A percentile compares a stretch with the other conserved stretches of the same genome.
phyloP scores from a whole-genome alignment of 805 yeast genomes.

The Teunomyces funiuensis region DNA sequence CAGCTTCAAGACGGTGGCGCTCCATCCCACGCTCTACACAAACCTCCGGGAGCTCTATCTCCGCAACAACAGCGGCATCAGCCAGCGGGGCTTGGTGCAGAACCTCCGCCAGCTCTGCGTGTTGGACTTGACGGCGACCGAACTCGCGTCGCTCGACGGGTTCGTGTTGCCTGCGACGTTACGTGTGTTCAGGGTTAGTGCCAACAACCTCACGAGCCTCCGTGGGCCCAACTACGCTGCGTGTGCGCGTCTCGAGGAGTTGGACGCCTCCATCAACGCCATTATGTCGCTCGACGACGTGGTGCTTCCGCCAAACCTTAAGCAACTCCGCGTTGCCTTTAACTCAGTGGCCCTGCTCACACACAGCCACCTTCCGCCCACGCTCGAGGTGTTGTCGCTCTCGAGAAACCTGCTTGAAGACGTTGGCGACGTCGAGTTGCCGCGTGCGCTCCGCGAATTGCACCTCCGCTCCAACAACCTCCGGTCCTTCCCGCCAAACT shows the following conservation, averaged over 20 bases:
- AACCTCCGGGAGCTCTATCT: slow-evolving; percentile 13
- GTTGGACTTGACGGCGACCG: slow-evolving; percentile 17
- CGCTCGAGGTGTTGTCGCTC: slow-evolving; percentile 15
- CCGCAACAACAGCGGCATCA: slow-evolving; percentile 13
- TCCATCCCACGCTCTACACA: slow-evolving; percentile 8
- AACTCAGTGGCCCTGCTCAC: slow-evolving; percentile 11
- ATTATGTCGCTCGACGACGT: slow-evolving; percentile 10
- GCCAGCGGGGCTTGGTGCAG: slow-evolving; percentile 6
- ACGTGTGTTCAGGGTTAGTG: slow-evolving; percentile 12
- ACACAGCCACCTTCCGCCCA: slow-evolving; percentile 11
- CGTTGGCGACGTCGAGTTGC: slow-evolving; percentile 11
- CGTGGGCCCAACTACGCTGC: slow-evolving; percentile 13
- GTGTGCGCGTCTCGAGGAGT: slow-evolving; percentile 6
- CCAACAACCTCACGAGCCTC: slow-evolving; percentile 15
- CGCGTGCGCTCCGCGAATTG: slow-evolving; percentile 14
- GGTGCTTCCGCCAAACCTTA: slow-evolving; percentile 12
- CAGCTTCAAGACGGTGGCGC: neutral
- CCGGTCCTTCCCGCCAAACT: slow-evolving; percentile 13
- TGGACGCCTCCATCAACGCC: slow-evolving; percentile 17
- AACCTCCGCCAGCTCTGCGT: slow-evolving; percentile 4
- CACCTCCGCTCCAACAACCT: slow-evolving; percentile 15
- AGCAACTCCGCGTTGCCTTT: slow-evolving; percentile 13
- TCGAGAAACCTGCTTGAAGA: slow-evolving; percentile 11
- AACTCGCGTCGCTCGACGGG: slow-evolving; percentile 12
- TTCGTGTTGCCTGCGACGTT: slow-evolving; percentile 14